These are phyloP conservation scores for Nakazawaea holstii DNA, from an alignment of 805 yeast genomes.

Conservation along the genomic window DNA sequence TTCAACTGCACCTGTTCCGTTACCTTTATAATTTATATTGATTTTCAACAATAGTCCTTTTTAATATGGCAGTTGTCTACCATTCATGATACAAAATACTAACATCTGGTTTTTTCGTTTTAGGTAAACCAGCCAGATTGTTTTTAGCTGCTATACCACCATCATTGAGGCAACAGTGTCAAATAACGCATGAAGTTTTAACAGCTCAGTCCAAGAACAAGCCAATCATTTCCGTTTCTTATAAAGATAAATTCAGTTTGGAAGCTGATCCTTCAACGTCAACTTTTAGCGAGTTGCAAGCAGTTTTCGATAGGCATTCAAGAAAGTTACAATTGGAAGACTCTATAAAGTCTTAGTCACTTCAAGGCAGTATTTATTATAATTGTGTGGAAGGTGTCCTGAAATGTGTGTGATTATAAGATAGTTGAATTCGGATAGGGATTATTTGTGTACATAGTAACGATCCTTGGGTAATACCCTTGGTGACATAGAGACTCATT, in stretches of 20 bases:
- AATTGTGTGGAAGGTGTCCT: too few species aligned
- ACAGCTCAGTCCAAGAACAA: conserved; percentile 34
- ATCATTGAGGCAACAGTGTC: conserved; percentile 51
- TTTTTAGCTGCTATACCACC: conserved; percentile 82
- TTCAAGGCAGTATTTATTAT: not conserved
- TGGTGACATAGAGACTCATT: not conserved
- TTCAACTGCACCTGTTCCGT: too few species aligned
- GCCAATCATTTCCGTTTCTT: conserved; percentile 71
- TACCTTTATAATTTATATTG: too few species aligned
- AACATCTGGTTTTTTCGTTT: not conserved
- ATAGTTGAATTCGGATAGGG: not conserved
- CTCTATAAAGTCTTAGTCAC: conserved; percentile 35
- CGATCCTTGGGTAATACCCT: not conserved
- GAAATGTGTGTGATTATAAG: too few species aligned
- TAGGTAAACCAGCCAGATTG: conserved; percentile 73
- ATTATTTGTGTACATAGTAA: not conserved
- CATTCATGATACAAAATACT: not conserved
- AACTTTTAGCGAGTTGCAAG: conserved; percentile 56
- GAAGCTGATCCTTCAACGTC: conserved; percentile 58
- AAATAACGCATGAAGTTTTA: conserved; percentile 62
- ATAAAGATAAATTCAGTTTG: conserved; percentile 71
- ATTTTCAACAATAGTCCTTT: too few species aligned
- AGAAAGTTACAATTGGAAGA: conserved; percentile 73
- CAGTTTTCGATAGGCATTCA: conserved; percentile 74
- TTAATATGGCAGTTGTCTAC: not conserved